Percentiles rank a stretch among this genome's conserved stretches.
Evolutionary conservation across 768 basidiomycete genomes (phyloP).

Genomic region (Macrolepiota dolichaula): DNA sequence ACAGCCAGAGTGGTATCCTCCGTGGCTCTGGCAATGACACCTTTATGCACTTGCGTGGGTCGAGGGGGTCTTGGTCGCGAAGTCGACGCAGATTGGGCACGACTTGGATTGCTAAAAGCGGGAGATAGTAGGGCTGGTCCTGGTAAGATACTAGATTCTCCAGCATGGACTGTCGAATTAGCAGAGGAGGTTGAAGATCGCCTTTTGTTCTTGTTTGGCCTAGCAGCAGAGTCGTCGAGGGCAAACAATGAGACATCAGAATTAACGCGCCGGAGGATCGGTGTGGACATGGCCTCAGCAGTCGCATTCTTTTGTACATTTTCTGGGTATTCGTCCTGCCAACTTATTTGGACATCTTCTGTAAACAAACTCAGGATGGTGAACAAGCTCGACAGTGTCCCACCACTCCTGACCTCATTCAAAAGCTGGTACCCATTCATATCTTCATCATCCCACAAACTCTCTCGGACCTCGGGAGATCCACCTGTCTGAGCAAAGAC

Average conservation of each 20-base stretch:
- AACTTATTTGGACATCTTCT: conserved; percentile 87
- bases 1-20: conserved; percentile 97
- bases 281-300: conserved; percentile 21
- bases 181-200: conserved; percentile 63
- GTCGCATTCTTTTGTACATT: conserved; percentile 20
- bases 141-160: conserved; percentile 24
- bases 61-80: conserved; percentile 13
- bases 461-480: conserved; percentile 41
- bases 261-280: conserved; percentile 36
- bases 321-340: conserved; percentile 66
- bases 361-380: conserved; percentile 97
- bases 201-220: conserved; percentile 32
- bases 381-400: conserved; percentile 93
- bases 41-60: conserved; percentile 49
- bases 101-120: not conserved
- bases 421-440: conserved; percentile 96
- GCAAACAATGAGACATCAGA: conserved; percentile 66
- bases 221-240: conserved; percentile 28
- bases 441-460: conserved; percentile 77
- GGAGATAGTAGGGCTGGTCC: not conserved
- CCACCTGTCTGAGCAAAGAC: conserved; percentile 78
- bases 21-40: conserved; percentile 87
- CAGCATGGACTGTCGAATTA: conserved; percentile 63
- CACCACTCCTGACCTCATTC: conserved; percentile 94
- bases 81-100: conserved; percentile 23